Base-by-base conservation (phyloP, 1,139 yeast genomes). In the Hansenula sp. region DNA sequence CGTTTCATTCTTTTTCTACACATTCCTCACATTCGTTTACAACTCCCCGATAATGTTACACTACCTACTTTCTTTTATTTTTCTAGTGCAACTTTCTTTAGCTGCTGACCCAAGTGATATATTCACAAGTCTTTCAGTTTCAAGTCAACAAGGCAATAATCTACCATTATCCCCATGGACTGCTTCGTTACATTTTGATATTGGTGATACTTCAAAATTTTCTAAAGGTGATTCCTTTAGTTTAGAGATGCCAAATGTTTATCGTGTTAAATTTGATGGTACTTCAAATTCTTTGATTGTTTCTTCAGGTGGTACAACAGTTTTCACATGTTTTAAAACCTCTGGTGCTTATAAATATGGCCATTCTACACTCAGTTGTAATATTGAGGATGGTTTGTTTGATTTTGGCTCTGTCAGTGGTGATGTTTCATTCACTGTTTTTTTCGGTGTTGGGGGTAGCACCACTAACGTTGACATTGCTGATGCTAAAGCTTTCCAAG, bases 81-180 rank as follows among this genome's bases (percentile, higher is more conserved):
- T 39, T 16, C 29, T 53, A 5, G 25, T 38, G 2, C 47, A 49
- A 21, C 7, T 41, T 8, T 46, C 48, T 10, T 33, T 33, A 12
- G 62, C 61, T 30, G 44, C 50, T 17, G 52, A 48, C 35, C 47
- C 54, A 12, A 27, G 40, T 2, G 33, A 33, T 2, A 39, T 55
- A 37, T 56, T 54, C 41, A 54, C 58, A 1, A 49, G 52, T 9
- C 45, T 60, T 32, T 46, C 52, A 3, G 37, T 61, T 21, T 40
- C 50, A 30, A 53, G 60, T 27, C 49, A 51, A 17, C 47, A 53
- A 11, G 52, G 52, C 5, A 41, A 43, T 5, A 46, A 44, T 40
- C 47, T 45, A 30, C 70, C 71, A 12, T 53, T 56, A 25, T 50
- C 54, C 39, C 62, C 64, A 29, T 67, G 70, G 70, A 48, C 52